Evolutionary conservation across 306 rosid species (phyloP).

Genomic region (Cucurbita moschata): DNA sequence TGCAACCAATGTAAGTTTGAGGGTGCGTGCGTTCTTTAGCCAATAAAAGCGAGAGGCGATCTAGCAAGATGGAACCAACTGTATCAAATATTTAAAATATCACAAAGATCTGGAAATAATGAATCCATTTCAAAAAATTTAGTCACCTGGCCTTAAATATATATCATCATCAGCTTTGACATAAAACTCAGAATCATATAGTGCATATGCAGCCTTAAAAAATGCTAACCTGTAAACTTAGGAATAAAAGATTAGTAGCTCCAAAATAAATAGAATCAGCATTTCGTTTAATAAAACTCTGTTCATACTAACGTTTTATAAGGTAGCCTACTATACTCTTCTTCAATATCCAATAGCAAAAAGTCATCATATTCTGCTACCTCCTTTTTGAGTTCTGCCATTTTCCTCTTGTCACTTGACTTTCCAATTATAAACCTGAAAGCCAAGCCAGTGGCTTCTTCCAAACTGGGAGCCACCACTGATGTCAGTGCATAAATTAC

Average conservation of each 20-base stretch:
- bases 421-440: conserved; percentile 85
- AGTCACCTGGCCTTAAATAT: conserved; percentile 85
- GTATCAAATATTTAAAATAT: not conserved
- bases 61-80: conserved; percentile 29
- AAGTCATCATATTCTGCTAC: conserved; percentile 67
- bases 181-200: conserved; percentile 68
- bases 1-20: conserved; percentile 93
- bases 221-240: conserved; percentile 63
- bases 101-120: not conserved
- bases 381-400: conserved; percentile 60
- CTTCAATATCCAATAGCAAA: conserved; percentile 78
- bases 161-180: conserved; percentile 97
- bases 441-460: conserved; percentile 92
- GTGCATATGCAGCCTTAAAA: conserved; percentile 93
- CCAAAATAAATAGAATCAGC: conserved; percentile 9
- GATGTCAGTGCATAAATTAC: conserved; percentile 11
- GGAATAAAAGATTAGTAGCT: not conserved
- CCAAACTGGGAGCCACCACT: conserved; percentile 51
- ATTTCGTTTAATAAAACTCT: not conserved
- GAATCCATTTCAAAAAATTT: not conserved
- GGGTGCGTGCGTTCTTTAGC: conserved; percentile 71
- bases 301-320: conserved; percentile 85
- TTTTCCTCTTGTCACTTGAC: conserved; percentile 49
- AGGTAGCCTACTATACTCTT: conserved; percentile 98
- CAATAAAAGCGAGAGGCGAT: conserved; percentile 73